Evolutionary conservation across 1,284 basidiomycete genomes (phyloP), one percentile per base, ranked within the genome.

Genomic region (Papiliotrema terrestris): DNA sequence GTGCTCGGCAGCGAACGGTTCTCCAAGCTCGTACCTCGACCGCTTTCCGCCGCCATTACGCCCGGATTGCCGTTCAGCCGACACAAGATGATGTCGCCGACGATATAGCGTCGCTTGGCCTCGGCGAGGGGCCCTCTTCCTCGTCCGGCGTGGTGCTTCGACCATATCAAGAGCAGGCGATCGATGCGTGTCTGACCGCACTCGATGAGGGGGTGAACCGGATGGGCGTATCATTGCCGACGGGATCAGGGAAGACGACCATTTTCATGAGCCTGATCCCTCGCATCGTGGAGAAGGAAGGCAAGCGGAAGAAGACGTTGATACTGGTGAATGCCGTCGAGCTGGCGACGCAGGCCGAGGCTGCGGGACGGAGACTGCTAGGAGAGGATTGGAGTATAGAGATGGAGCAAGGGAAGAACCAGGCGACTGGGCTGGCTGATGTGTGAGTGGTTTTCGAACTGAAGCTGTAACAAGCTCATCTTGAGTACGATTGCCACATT

Each of bases 231-330:
- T 94, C 89, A 14, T 81, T 92, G 1, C 92, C 93, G 11, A 96
- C 94, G 20, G 91, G 91, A 13, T 85, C 89, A 26, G 94, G 94
- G 8, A 98, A 98, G 75, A 97, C 94, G 0, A 90, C 89, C 1
- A 88, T 94, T 55, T 98, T 94, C 62, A 86, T 92, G 49, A 83
- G 84, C 5, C 81, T 94, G 19, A 80, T 94, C 11, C 83, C 85
- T 1, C 52, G 50, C 17, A 54, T 71, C 6, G 49, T 52, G 17
- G 43, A 44, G 9, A 25, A 20, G 19, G 2, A 39, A 38, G 38
- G 29, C 13, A 44, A 53, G 26, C 37, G 54, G 38, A 61, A 63
- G 3, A 59, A 65, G 49, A 69, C 67, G 0, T 58, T 76, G 45
- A 66, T 76, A n/a, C 44, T 76, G 25, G 72, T 76, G 4, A 68